Percentiles rank a stretch among this genome's conserved stretches.
Conservation (phyloP, 2,329 filamentous ascomycete genomes). For the Aspergillus tubingensis region DNA sequence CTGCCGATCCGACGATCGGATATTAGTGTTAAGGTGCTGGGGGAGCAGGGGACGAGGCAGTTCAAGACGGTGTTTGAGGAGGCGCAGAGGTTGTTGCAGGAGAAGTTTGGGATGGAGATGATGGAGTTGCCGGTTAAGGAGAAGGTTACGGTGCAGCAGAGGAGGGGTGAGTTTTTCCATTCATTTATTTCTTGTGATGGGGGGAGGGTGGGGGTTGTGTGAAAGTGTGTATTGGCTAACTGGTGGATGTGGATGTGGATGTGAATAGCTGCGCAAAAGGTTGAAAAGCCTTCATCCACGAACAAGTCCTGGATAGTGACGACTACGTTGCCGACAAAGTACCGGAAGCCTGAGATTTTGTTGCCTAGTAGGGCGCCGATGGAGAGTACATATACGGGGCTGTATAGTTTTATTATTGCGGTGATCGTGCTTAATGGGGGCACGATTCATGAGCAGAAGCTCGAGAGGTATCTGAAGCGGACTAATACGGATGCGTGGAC, state of each 20-base stretch:
- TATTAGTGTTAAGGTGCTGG: conserved; percentile 68
- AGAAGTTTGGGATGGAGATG: conserved; percentile 90
- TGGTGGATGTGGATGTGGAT: background rate
- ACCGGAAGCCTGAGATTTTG: conserved; percentile 67
- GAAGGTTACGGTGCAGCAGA: conserved; percentile 76
- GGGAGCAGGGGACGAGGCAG: conserved; percentile 62
- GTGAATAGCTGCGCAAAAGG: conserved; percentile 53
- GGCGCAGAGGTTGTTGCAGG: conserved; percentile 71
- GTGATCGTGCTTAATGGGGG: conserved; percentile 71
- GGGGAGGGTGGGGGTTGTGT: background rate
- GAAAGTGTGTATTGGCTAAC: background rate
- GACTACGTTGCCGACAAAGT: conserved; percentile 68
- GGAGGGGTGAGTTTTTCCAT: conserved; percentile 60
- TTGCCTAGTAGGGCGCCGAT: conserved; percentile 67
- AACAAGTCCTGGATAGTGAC: conserved; percentile 77
- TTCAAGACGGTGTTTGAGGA: conserved; percentile 77
- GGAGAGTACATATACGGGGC: conserved; percentile 77
- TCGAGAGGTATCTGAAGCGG: conserved; percentile 72
- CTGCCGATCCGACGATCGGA: conserved; percentile 60
- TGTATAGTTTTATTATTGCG: conserved; percentile 79
- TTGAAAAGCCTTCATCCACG: conserved; percentile 45
- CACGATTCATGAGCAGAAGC: conserved; percentile 76
- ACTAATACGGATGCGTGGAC: conserved; percentile 75
- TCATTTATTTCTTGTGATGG: too few relatives aligned
- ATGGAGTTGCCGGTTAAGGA: conserved; percentile 78